A percentile compares a stretch with the other conserved stretches of the same genome.
phyloP scores from a whole-genome alignment of 257 asterid species.

The Prunella vulgaris region DNA sequence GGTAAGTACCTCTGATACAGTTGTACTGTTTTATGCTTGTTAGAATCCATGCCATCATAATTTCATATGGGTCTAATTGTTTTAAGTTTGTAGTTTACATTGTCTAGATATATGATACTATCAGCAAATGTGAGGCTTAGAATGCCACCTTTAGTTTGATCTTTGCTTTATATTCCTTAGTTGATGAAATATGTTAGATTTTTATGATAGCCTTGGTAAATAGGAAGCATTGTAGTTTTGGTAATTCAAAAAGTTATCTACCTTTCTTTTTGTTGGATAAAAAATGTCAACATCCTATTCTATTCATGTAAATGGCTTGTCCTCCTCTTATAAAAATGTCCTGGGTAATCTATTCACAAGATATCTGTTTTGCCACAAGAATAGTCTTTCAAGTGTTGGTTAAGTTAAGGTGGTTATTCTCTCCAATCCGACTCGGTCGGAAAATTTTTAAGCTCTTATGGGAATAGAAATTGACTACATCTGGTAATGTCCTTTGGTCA shows the following conservation, averaged over 20 bases:
- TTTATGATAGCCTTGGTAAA: background rate
- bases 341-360: background rate
- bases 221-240: background rate
- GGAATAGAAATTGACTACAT: background rate
- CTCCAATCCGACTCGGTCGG: background rate
- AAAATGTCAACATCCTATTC: background rate
- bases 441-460: background rate
- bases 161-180: background rate
- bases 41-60: background rate
- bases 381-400: background rate
- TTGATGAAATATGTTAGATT: background rate
- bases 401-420: background rate
- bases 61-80: background rate
- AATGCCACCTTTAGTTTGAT: slow-evolving; percentile 4
- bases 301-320: background rate
- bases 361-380: background rate
- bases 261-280: background rate
- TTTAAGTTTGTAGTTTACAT: background rate
- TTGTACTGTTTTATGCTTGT: slow-evolving; percentile 2
- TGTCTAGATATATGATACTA: slow-evolving; percentile 9
- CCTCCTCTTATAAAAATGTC: background rate
- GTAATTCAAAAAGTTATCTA: background rate
- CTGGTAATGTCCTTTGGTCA: background rate
- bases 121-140: background rate
- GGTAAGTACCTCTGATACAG: slow-evolving; percentile 33